phyloP scores from a whole-genome alignment of 169 alveolate species.

The Neospora caninum region DNA sequence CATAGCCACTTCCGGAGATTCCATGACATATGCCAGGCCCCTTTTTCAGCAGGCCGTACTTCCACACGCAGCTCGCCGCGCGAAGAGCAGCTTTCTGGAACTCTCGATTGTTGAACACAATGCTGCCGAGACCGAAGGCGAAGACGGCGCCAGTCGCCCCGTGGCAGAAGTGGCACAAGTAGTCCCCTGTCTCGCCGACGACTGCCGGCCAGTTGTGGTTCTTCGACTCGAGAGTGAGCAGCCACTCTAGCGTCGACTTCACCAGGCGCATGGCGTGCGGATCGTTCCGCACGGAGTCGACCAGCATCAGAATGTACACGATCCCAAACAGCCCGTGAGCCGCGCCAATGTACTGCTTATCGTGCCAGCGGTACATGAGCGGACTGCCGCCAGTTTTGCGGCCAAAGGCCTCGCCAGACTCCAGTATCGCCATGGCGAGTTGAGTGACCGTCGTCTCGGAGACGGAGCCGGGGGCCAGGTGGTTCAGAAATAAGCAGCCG shows the following conservation, averaged over 20 bases:
- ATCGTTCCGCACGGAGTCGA: neutral
- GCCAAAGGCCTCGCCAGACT: neutral
- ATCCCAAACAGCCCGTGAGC: slow-evolving; percentile 1
- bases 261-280: neutral
- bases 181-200: neutral
- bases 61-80: slow-evolving; percentile 35
- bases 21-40: slow-evolving; percentile 38
- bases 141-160: slow-evolving; percentile 31
- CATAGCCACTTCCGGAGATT: neutral
- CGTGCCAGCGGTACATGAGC: neutral
- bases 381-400: neutral
- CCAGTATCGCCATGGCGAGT: neutral
- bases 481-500: neutral
- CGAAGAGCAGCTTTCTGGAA: slow-evolving; percentile 12
- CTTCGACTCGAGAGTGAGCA: slow-evolving; percentile 3
- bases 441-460: neutral
- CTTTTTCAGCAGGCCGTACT: slow-evolving; percentile 15
- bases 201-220: slow-evolving; percentile 38
- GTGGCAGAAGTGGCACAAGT: slow-evolving; percentile 41
- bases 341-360: neutral
- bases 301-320: neutral
- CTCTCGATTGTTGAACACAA: neutral
- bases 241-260: neutral
- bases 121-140: neutral
- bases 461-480: neutral